Evolutionary conservation across 257 asterid genomes (phyloP), one percentile per base, ranked within the genome.

Genomic region (Solanum habrochaites): DNA sequence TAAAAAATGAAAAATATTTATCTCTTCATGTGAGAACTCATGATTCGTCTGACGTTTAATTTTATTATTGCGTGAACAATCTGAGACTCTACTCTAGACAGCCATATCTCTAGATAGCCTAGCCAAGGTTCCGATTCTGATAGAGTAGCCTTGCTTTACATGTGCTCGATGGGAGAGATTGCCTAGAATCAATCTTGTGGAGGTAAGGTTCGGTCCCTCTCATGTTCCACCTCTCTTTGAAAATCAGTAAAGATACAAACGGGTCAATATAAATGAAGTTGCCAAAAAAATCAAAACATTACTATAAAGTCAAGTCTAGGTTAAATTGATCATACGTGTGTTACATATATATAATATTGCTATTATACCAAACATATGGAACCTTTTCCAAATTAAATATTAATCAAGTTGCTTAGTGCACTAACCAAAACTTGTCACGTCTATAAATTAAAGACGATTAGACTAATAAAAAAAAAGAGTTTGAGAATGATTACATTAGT

Each of bases 361-460:
- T 75, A 23, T 45, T 43, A 49, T 49, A 77, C 83, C 25, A 43
- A 78, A 25, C 40, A 16, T 4, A 25, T 78, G 84, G 66, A 45
- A 29, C 11, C 29, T 47, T 10, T 80, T 80, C 7, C 42, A 66
- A 56, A 45, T 72, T 42, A 74, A 52, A 85, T 84, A 89, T 56
- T 86, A 40, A 39, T 90, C 74, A 83, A 77, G 87, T 83, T 85
- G 74, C 89, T 81, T 86, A 78, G 60, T 71, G 87, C 85, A 73
- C 66, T 86, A 88, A 88, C 45, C 83, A 39, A 80, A 80, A 16
- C 29, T 43, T 5, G 64, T 80, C 29, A 80, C 85, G 29, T 39
- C 43, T 47, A 47, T 47, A 47, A 6, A 47, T 27, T 80, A 80
- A 80, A 80, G 67, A 31, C 11, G 18, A 73, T 83, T 66, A 73